Evolutionary conservation across 768 basidiomycete genomes (phyloP).

Genomic region (Lactarius deliciosus): DNA sequence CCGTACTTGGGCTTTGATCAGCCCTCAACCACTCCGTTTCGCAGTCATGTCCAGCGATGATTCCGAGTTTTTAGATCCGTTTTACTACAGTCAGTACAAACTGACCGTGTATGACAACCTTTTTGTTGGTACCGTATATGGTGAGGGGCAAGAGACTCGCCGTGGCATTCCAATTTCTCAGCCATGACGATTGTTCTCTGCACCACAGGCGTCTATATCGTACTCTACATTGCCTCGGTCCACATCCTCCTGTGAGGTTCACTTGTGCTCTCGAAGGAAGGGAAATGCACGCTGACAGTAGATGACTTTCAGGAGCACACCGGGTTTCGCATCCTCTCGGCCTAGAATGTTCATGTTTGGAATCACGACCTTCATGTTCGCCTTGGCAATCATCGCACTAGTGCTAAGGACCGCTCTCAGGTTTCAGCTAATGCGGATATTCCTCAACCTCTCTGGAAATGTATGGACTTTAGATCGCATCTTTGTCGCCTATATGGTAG

Average conservation of each 20-base stretch:
- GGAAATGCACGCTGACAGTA: neutral
- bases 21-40: too few species aligned
- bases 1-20: too few species aligned
- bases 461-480: neutral
- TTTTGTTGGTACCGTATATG: neutral
- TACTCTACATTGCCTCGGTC: neutral
- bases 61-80: too few species aligned
- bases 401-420: neutral
- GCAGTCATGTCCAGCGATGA: too few species aligned
- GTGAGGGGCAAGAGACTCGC: neutral
- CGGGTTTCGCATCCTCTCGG: neutral
- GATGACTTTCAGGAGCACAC: neutral
- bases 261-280: neutral
- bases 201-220: neutral
- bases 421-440: neutral
- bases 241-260: neutral
- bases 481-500: neutral
- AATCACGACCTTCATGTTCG: conserved; percentile 1
- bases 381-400: neutral
- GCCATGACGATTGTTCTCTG: too few species aligned
- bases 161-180: too few species aligned
- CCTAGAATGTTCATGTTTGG: neutral
- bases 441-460: neutral
- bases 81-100: neutral
- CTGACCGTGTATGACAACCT: neutral